phyloP scores from a whole-genome alignment of 148 eudicot species.

The Amaranthus palmeri region DNA sequence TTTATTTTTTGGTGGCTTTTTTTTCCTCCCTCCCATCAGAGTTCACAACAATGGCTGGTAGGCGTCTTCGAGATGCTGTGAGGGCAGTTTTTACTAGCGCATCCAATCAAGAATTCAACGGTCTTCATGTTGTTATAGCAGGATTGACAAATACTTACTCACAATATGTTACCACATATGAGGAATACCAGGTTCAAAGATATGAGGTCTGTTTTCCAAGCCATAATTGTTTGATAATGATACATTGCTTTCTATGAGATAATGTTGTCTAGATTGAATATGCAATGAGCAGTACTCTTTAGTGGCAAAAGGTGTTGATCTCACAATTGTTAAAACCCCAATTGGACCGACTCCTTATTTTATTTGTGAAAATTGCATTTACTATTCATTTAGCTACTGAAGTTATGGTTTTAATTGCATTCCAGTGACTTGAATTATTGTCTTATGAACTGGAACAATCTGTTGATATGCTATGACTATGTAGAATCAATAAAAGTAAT shows the following conservation, averaged over 20 bases:
- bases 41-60: constrained; percentile 98
- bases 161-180: constrained; percentile 83
- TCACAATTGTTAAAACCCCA: neutral
- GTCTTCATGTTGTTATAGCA: constrained; percentile 72
- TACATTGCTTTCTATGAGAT: neutral
- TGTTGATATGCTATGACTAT: too few species aligned
- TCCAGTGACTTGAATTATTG: neutral
- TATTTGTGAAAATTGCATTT: neutral
- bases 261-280: neutral
- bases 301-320: neutral
- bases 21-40: constrained; percentile 25
- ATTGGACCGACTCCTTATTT: too few species aligned
- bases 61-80: constrained; percentile 95
- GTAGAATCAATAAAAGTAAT: too few species aligned
- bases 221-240: neutral
- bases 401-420: neutral
- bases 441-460: too few species aligned
- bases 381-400: neutral
- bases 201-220: constrained; percentile 68
- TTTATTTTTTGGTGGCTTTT: neutral
- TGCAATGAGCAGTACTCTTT: neutral
- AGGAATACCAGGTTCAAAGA: constrained; percentile 92
- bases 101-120: constrained; percentile 41
- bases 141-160: constrained; percentile 96
- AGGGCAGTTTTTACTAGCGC: constrained; percentile 47